These are phyloP conservation scores for Cystofilobasidium bisporidii DNA, from an alignment of 768 basidiomycete genomes.

Conservation along the genomic window DNA sequence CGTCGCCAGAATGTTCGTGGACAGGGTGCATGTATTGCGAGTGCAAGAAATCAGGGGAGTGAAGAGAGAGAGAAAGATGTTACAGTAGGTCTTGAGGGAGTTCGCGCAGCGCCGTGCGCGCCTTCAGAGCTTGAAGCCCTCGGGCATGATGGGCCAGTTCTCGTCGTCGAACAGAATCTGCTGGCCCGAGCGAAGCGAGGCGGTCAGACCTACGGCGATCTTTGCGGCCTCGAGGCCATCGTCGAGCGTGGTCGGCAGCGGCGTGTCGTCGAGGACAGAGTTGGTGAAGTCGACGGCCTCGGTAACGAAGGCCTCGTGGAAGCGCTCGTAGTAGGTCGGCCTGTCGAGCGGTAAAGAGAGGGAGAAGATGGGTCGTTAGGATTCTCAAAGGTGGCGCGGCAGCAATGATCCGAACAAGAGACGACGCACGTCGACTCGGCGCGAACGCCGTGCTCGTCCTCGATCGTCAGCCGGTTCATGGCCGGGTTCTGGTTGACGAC, in stretches of 20 bases:
- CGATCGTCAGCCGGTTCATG: constrained; percentile 28
- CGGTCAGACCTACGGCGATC: constrained; percentile 30
- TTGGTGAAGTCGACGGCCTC: constrained; percentile 30
- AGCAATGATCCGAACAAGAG: not conserved
- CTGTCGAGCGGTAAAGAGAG: constrained; percentile 7
- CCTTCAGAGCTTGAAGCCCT: not conserved
- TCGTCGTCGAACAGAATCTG: constrained; percentile 30
- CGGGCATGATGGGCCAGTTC: not conserved
- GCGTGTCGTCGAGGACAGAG: constrained; percentile 29
- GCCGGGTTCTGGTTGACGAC: constrained; percentile 31
- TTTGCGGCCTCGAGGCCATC: constrained; percentile 31
- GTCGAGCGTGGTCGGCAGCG: constrained; percentile 19
- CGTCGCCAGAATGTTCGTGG: too few relatives aligned
- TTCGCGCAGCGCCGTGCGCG: too few relatives aligned
- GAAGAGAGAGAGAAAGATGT: not conserved
- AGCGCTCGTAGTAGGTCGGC: constrained; percentile 31
- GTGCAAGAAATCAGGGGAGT: too few relatives aligned
- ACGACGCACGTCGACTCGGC: constrained; percentile 30
- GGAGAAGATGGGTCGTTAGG: too few relatives aligned
- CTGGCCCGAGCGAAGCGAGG: constrained; percentile 25
- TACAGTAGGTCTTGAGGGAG: too few relatives aligned
- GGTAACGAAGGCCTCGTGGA: constrained; percentile 31
- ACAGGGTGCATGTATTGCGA: too few relatives aligned
- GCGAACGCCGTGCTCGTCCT: constrained; percentile 31
- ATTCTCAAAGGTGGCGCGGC: not conserved